phyloP scores from a whole-genome alignment of 2,329 filamentous ascomycete genomes.

The Microascus cirrosus region DNA sequence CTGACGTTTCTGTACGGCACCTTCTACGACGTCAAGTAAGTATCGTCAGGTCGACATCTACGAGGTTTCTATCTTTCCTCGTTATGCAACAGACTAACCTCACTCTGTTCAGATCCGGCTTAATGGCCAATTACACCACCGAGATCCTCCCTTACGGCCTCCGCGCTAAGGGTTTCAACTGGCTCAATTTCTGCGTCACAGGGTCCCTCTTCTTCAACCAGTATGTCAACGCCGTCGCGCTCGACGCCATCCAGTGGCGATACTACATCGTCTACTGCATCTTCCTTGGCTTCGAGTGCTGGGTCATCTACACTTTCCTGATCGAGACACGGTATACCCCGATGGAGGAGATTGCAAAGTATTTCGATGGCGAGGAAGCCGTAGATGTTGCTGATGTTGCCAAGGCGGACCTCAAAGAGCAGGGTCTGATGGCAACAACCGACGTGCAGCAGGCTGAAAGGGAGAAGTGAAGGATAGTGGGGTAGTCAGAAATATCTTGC shows the following conservation, averaged over 20 bases:
- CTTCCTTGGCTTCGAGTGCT: conserved; percentile 8
- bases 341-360: conserved; percentile 25
- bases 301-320: conserved; percentile 15
- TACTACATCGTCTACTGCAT: conserved; percentile 10
- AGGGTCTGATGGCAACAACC: not conserved
- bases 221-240: conserved; percentile 11
- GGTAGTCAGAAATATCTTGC: too few species aligned
- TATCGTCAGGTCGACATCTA: conserved; percentile 20
- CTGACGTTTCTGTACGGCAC: conserved; percentile 21
- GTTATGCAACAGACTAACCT: not conserved
- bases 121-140: conserved; percentile 13
- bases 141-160: conserved; percentile 16
- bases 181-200: conserved; percentile 11
- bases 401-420: conserved; percentile 1
- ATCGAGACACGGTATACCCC: conserved; percentile 25
- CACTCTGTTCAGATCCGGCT: conserved; percentile 9
- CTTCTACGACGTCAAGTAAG: conserved; percentile 16
- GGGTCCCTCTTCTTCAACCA: conserved; percentile 9
- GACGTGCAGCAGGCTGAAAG: not conserved
- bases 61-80: not conserved
- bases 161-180: conserved; percentile 14
- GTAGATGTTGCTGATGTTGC: conserved; percentile 1
- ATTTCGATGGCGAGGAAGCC: conserved; percentile 25
- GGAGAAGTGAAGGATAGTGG: not conserved
- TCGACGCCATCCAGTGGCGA: conserved; percentile 10